Conservation (phyloP, 345 rosid genomes). For the Eucalyptus sp. region DNA sequence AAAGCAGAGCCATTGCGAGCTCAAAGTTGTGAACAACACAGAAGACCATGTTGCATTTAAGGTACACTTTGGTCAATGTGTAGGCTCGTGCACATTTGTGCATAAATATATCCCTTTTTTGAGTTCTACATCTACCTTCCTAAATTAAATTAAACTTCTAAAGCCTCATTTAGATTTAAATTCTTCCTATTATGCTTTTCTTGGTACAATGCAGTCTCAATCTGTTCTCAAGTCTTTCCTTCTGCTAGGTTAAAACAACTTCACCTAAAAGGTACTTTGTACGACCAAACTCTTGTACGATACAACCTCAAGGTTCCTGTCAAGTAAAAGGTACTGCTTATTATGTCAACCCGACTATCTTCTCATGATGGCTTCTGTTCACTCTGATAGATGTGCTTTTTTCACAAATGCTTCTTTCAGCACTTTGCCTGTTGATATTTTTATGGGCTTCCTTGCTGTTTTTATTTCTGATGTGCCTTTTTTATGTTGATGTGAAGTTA, state of each 20-base stretch:
- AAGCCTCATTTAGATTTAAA: background rate
- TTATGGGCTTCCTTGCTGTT: background rate
- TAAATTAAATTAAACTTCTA: background rate
- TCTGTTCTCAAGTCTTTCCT: background rate
- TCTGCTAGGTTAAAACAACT: slow-evolving; percentile 82
- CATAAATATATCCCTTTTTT: background rate
- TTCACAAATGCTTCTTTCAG: background rate
- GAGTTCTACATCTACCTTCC: background rate
- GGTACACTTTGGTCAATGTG: slow-evolving; percentile 13
- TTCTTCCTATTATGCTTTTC: background rate
- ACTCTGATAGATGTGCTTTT: background rate
- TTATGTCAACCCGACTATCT: background rate
- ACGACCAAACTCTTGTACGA: slow-evolving; percentile 80
- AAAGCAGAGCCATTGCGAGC: slow-evolving; percentile 60
- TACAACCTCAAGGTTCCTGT: slow-evolving; percentile 75
- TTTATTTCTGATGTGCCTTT: background rate
- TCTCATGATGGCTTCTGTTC: background rate
- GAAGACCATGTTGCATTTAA: slow-evolving; percentile 72
- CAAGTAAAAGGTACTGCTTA: slow-evolving; percentile 49
- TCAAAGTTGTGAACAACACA: slow-evolving; percentile 64
- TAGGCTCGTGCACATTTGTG: background rate
- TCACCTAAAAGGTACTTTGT: slow-evolving; percentile 97
- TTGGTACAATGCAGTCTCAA: background rate
- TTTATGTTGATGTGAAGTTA: slow-evolving; percentile 36
- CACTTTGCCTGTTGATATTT: background rate